Percentiles rank a stretch among this genome's conserved stretches.
Conservation (phyloP, 257 asterid genomes). For the Fraxinus cuspidata region DNA sequence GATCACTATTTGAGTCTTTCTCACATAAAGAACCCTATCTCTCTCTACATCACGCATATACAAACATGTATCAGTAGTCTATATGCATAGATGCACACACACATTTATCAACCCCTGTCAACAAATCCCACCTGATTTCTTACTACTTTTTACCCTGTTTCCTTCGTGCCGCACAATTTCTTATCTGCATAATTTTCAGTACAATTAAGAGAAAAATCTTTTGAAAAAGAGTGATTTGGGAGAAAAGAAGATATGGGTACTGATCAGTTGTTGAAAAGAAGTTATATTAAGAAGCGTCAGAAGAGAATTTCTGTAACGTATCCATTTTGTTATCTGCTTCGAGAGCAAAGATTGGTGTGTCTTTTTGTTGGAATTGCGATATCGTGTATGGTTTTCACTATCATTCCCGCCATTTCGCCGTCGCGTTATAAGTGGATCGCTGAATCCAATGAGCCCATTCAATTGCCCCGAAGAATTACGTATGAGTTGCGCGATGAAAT, state of each 20-base stretch:
- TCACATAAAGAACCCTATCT: conserved; percentile 25
- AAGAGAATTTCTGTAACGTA: conserved; percentile 11
- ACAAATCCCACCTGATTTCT: conserved; percentile 17
- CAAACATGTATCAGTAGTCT: not conserved
- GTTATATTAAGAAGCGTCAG: conserved; percentile 17
- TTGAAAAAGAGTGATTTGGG: not conserved
- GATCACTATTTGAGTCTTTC: conserved; percentile 45
- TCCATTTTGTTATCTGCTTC: conserved; percentile 50
- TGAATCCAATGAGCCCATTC: conserved; percentile 22
- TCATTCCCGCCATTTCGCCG: conserved; percentile 24
- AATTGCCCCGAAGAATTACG: conserved; percentile 24
- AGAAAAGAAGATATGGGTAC: conserved; percentile 32
- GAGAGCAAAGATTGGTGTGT: conserved; percentile 56
- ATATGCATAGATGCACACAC: conserved; percentile 21
- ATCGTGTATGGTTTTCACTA: conserved; percentile 36
- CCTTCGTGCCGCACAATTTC: conserved; percentile 29
- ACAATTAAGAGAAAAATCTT: not conserved
- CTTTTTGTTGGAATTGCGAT: conserved; percentile 53
- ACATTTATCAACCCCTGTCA: conserved; percentile 14
- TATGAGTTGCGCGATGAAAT: conserved; percentile 29
- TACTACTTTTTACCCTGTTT: not conserved
- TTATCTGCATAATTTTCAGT: not conserved
- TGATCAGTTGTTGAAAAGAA: conserved; percentile 33
- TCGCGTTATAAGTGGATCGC: conserved; percentile 21
- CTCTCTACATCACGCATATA: not conserved